phyloP scores from a whole-genome alignment of 768 basidiomycete genomes.

The Collybiopsis confluens region DNA sequence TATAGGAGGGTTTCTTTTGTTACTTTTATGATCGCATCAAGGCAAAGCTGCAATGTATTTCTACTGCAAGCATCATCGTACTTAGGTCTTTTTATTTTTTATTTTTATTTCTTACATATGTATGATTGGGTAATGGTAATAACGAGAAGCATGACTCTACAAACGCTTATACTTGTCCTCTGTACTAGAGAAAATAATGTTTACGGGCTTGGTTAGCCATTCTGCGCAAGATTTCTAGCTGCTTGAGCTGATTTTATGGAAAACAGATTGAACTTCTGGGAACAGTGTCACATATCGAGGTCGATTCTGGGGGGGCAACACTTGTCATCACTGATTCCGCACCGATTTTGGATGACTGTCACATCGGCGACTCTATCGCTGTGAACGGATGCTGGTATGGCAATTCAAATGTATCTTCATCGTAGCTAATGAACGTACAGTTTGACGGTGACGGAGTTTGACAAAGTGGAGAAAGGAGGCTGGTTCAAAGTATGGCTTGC shows the following conservation, averaged over 20 bases:
- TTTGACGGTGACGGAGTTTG: conserved; percentile 87
- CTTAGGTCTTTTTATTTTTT: too few relatives aligned
- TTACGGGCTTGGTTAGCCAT: conserved; percentile 69
- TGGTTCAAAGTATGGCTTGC: conserved; percentile 95
- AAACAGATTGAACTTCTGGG: conserved; percentile 87
- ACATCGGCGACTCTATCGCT: conserved; percentile 91
- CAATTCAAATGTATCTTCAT: background rate
- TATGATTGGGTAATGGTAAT: too few relatives aligned
- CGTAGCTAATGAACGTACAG: too few relatives aligned
- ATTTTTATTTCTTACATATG: too few relatives aligned
- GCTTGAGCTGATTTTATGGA: conserved; percentile 7
- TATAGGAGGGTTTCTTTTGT: too few relatives aligned
- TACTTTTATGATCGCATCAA: background rate
- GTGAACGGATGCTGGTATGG: conserved; percentile 53
- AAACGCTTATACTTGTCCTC: too few relatives aligned
- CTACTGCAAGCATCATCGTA: background rate
- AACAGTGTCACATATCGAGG: conserved; percentile 57
- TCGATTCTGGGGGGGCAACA: conserved; percentile 75
- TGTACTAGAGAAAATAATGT: too few relatives aligned
- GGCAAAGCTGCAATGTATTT: background rate
- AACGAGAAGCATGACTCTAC: too few relatives aligned
- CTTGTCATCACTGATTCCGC: conserved; percentile 70
- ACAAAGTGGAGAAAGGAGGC: conserved; percentile 54
- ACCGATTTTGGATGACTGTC: conserved; percentile 81
- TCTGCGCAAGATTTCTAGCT: background rate